phyloP scores from a whole-genome alignment of 768 basidiomycete species.

The Rubroboletus satanas region DNA sequence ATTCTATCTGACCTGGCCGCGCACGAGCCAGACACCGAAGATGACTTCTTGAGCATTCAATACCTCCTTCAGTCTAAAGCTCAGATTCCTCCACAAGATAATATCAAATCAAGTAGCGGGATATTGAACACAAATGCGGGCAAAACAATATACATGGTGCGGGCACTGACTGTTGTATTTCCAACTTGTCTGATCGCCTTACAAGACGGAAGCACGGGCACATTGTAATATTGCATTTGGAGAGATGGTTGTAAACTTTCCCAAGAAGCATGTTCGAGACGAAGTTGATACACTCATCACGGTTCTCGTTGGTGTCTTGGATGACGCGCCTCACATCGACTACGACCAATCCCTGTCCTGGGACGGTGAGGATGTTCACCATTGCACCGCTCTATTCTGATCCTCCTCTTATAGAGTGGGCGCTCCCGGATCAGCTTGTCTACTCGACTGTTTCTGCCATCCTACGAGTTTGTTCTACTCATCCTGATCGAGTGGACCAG shows the following conservation, averaged over 20 bases:
- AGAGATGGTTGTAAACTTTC: slow-evolving; percentile 65
- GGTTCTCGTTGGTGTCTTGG: slow-evolving; percentile 62
- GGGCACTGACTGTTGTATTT: slow-evolving; percentile 11
- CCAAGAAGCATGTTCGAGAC: slow-evolving; percentile 47
- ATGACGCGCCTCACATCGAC: slow-evolving; percentile 69
- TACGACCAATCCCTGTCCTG: slow-evolving; percentile 78
- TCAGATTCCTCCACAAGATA: slow-evolving; percentile 36
- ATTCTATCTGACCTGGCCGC: slow-evolving; percentile 73
- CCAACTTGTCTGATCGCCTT: slow-evolving; percentile 1
- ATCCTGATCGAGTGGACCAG: slow-evolving; percentile 45
- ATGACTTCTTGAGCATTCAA: slow-evolving; percentile 46
- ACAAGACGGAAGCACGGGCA: slow-evolving; percentile 63
- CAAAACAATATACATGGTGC: slow-evolving; percentile 54
- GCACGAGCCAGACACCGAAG: slow-evolving; percentile 46
- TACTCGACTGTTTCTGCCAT: slow-evolving; percentile 75
- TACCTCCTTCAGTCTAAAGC: slow-evolving; percentile 61
- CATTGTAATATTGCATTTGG: slow-evolving; percentile 85
- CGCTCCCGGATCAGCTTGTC: slow-evolving; percentile 80
- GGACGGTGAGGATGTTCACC: slow-evolving; percentile 51
- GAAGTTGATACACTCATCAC: slow-evolving; percentile 53
- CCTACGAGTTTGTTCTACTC: slow-evolving; percentile 56
- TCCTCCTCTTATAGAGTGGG: slow-evolving; percentile 61
- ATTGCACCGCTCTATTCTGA: not conserved
- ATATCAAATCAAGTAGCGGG: slow-evolving; percentile 11
- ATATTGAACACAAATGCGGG: slow-evolving; percentile 21